These are phyloP conservation scores for Ceratobasidium sp. DNA, from an alignment of 1,284 basidiomycete genomes.

Conservation along the genomic window DNA sequence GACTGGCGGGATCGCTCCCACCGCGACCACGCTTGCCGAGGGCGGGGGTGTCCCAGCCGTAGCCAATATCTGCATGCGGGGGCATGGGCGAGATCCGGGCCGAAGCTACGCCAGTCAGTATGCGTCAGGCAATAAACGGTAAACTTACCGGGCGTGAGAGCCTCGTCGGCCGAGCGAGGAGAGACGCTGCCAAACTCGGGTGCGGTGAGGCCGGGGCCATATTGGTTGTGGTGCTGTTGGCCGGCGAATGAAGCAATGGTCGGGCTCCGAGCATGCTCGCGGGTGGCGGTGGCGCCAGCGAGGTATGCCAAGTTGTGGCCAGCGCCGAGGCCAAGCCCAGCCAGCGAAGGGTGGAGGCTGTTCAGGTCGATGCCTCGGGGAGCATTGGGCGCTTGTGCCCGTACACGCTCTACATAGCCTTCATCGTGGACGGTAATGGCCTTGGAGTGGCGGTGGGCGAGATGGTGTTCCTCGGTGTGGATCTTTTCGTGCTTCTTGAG, in stretches of 20 bases:
- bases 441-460: constrained; percentile 92
- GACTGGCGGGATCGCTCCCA: constrained; percentile 34
- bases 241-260: constrained; percentile 66
- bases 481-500: constrained; percentile 99
- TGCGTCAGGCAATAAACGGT: constrained; percentile 40
- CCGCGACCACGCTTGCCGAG: constrained; percentile 38
- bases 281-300: constrained; percentile 47
- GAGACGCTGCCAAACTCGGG: constrained; percentile 45
- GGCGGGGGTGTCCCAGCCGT: constrained; percentile 31
- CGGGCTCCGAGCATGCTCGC: constrained; percentile 54
- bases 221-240: constrained; percentile 53
- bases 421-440: constrained; percentile 86
- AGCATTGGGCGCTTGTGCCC: constrained; percentile 48
- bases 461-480: constrained; percentile 95
- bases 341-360: constrained; percentile 41
- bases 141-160: constrained; percentile 44
- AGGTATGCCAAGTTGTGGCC: constrained; percentile 45
- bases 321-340: constrained; percentile 18
- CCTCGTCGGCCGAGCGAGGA: constrained; percentile 44
- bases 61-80: constrained; percentile 38
- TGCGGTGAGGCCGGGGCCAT: constrained; percentile 46
- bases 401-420: constrained; percentile 60
- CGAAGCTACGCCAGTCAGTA: constrained; percentile 10
- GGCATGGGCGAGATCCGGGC: constrained; percentile 48
- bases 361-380: constrained; percentile 20